Evolutionary conservation across 768 basidiomycete genomes (phyloP).

Genomic region (Tephrocybe sp.): DNA sequence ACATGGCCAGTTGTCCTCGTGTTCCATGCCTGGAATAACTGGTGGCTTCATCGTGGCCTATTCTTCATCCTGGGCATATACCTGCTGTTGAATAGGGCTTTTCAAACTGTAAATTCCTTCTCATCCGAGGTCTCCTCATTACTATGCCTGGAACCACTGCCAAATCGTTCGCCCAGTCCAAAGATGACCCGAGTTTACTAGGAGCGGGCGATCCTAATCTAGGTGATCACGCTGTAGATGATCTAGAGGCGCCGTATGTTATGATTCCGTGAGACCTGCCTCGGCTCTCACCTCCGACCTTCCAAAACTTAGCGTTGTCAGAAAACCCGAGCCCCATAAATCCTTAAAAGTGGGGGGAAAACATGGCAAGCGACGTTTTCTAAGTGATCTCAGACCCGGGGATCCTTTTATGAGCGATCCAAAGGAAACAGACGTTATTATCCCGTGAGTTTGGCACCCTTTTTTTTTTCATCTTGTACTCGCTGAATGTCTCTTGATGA

Average conservation of each 20-base stretch:
- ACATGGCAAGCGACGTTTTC: neutral
- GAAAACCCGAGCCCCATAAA: neutral
- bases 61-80: too few species aligned
- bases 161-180: too few species aligned
- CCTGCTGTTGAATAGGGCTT: too few species aligned
- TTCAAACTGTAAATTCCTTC: too few species aligned
- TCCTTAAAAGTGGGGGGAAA: neutral
- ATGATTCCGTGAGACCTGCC: slow-evolving; percentile 5
- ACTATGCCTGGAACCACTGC: too few species aligned
- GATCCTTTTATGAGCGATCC: slow-evolving; percentile 12
- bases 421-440: slow-evolving; percentile 11
- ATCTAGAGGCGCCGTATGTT: neutral
- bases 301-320: neutral
- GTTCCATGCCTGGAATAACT: slow-evolving; percentile 7
- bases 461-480: neutral
- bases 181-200: neutral
- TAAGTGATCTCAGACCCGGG: slow-evolving; percentile 3
- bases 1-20: slow-evolving; percentile 5
- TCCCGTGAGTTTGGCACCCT: slow-evolving; percentile 11
- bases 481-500: neutral
- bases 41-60: too few species aligned
- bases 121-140: too few species aligned
- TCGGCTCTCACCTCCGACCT: neutral
- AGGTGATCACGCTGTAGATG: neutral
- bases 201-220: neutral